Evolutionary conservation across 495 filamentous ascomycete genomes (phyloP).

Genomic region (Penicillium alfredii): DNA sequence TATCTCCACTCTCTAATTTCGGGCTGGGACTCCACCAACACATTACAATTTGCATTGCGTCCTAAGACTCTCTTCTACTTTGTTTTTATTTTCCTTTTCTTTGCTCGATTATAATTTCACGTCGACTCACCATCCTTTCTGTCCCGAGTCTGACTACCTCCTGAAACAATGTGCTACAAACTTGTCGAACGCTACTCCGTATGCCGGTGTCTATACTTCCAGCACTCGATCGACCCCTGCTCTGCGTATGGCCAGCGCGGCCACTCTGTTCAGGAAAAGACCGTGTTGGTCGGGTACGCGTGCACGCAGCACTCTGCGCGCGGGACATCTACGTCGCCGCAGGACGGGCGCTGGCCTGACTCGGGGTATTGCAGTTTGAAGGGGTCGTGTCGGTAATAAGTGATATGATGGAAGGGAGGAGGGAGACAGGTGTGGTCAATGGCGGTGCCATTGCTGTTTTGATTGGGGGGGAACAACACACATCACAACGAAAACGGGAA

Average conservation of each 20-base stretch:
- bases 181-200: conserved; percentile 71
- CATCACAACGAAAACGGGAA: too few species aligned
- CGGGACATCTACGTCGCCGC: conserved; percentile 14
- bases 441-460: too few species aligned
- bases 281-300: conserved; percentile 72
- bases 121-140: too few species aligned
- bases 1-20: conserved; percentile 1
- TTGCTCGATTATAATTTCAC: conserved; percentile 1
- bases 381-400: conserved; percentile 22
- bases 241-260: conserved; percentile 62
- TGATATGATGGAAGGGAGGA: too few species aligned
- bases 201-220: conserved; percentile 76
- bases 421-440: too few species aligned
- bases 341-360: conserved; percentile 35
- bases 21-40: too few species aligned
- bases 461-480: too few species aligned
- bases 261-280: conserved; percentile 65
- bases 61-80: not conserved
- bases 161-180: conserved; percentile 66
- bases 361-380: conserved; percentile 50
- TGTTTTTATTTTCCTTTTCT: conserved; percentile 1
- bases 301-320: conserved; percentile 56
- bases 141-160: too few species aligned
- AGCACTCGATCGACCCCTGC: conserved; percentile 72
- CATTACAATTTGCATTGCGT: too few species aligned